A percentile compares a stretch with the other conserved stretches of the same genome.
These are phyloP conservation scores for Penicillium lagena DNA, from an alignment of 495 filamentous ascomycete genomes.

Conservation along the genomic window DNA sequence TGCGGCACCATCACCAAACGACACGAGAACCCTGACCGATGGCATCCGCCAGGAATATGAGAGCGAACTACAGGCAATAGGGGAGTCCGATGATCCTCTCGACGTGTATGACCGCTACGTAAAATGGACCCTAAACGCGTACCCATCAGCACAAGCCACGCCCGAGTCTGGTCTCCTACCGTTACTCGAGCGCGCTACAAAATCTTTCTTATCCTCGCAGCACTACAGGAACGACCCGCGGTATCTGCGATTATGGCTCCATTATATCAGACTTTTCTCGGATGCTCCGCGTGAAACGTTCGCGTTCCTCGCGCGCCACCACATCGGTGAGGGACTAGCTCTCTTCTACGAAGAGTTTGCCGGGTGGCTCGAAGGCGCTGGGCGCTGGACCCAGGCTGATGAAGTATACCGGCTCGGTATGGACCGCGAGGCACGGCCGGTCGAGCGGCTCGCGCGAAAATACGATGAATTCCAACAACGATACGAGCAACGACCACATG, in stretches of 20 bases:
- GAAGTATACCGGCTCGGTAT: conserved; percentile 88
- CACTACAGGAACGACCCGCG: conserved; percentile 94
- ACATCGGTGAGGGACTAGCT: conserved; percentile 79
- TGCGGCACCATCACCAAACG: conserved; percentile 53
- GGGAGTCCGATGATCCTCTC: conserved; percentile 89
- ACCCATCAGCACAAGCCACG: conserved; percentile 91
- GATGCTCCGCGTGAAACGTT: conserved; percentile 90
- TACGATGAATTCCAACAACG: conserved; percentile 84
- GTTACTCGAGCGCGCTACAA: conserved; percentile 86
- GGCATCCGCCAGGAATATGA: conserved; percentile 79
- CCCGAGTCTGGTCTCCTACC: conserved; percentile 81
- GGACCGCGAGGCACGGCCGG: conserved; percentile 78
- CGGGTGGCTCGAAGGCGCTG: conserved; percentile 78
- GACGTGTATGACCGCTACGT: conserved; percentile 96
- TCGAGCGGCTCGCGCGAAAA: conserved; percentile 74
- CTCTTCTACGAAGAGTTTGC: conserved; percentile 98
- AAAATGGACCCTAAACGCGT: conserved; percentile 91
- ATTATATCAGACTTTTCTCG: conserved; percentile 87
- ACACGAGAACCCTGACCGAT: conserved; percentile 71
- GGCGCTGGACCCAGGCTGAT: conserved; percentile 84
- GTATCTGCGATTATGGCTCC: conserved; percentile 88
- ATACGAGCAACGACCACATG: conserved; percentile 54
- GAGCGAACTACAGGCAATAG: conserved; percentile 65
- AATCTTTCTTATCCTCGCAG: conserved; percentile 70
- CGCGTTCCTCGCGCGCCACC: conserved; percentile 82